These are phyloP conservation scores for Macrocystidia cucumis DNA, from an alignment of 1,284 basidiomycete species.

Conservation along the genomic window DNA sequence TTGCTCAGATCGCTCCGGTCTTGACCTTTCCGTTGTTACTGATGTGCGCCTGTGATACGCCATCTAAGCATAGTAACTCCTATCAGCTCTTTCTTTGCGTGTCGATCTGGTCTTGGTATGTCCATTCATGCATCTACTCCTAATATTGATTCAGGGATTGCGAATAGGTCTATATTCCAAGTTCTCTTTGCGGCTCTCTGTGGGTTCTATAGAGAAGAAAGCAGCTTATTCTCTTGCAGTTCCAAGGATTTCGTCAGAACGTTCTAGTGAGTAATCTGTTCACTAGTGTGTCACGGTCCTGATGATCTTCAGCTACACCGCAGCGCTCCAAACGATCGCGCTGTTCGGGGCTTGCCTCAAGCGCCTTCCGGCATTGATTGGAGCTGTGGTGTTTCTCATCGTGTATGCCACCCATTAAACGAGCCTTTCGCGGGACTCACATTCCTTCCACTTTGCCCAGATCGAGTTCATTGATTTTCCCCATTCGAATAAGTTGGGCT, in stretches of 20 bases:
- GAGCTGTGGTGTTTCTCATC: conserved; percentile 39
- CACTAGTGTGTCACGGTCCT: background rate
- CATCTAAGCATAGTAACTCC: conserved; percentile 33
- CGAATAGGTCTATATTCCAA: conserved; percentile 27
- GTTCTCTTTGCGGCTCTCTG: conserved; percentile 30
- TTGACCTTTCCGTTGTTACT: conserved; percentile 19
- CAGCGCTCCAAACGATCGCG: conserved; percentile 57
- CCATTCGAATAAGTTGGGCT: conserved; percentile 2
- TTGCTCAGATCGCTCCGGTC: conserved; percentile 12
- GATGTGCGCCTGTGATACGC: conserved; percentile 49
- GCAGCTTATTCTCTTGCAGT: conserved; percentile 28
- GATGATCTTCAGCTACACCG: conserved; percentile 49
- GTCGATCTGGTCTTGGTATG: conserved; percentile 45
- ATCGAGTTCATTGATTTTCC: conserved; percentile 3
- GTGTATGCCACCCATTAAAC: conserved; percentile 37
- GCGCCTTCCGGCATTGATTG: conserved; percentile 44
- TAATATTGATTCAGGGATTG: background rate
- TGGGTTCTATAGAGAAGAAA: conserved; percentile 31
- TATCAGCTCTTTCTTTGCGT: conserved; percentile 45
- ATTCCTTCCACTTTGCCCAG: too few relatives aligned
- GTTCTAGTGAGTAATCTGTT: conserved; percentile 6
- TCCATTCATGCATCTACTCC: background rate
- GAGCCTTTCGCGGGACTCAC: too few relatives aligned
- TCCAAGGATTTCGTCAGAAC: conserved; percentile 42
- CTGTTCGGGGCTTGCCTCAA: conserved; percentile 59